A percentile compares a stretch with the other conserved stretches of the same genome.
phyloP scores from a whole-genome alignment of 2,329 filamentous ascomycete species.

The Penicillium sp. region DNA sequence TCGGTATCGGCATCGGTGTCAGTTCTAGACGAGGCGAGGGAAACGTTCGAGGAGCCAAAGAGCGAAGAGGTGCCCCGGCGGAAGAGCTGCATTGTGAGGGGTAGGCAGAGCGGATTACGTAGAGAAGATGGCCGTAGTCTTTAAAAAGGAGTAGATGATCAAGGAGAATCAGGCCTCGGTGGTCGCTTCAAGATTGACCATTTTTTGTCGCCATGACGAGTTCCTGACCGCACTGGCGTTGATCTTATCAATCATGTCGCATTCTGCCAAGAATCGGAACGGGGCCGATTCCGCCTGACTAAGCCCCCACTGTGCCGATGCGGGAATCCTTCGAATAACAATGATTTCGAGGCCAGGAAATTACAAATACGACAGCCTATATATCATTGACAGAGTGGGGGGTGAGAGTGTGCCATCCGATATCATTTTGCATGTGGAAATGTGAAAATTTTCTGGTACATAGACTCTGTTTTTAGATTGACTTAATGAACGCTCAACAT shows the following conservation, averaged over 20 bases:
- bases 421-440: no score
- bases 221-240: neutral
- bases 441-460: no score
- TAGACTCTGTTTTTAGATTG: no score
- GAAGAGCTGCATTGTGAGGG: conserved; percentile 37
- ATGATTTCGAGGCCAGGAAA: no score
- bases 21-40: conserved; percentile 24
- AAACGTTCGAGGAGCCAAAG: conserved; percentile 33
- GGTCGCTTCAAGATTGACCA: neutral
- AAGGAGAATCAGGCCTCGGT: neutral
- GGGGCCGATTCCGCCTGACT: conserved; percentile 25
- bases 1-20: conserved; percentile 22
- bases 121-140: neutral
- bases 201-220: conserved; percentile 9
- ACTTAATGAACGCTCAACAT: no score
- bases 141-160: neutral
- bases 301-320: conserved; percentile 20
- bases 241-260: conserved; percentile 39
- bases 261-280: conserved; percentile 27
- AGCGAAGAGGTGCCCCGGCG: conserved; percentile 35
- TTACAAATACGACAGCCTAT: no score
- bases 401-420: no score
- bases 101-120: neutral
- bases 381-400: no score
- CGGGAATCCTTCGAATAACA: no score